Evolutionary conservation across 1,284 basidiomycete species (phyloP), one percentile per base, ranked within the genome.

Genomic region (Pterula multifida): DNA sequence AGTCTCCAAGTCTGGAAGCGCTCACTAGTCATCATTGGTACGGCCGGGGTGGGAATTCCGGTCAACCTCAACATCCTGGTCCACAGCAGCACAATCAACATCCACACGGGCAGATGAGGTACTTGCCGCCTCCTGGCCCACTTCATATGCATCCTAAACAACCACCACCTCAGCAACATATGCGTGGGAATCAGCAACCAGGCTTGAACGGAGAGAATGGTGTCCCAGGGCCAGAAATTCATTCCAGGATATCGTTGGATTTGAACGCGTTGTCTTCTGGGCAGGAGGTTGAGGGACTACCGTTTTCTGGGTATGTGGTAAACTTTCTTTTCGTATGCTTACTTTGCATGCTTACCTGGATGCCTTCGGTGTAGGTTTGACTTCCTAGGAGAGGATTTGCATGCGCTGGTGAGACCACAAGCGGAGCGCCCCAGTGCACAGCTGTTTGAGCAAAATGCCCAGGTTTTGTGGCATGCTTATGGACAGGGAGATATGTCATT

Each of bases 331-430:
- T 42, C n/a, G 9, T 22, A 6, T 22, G n/a, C 39, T 9, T 17
- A 19, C 15, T 32, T 42, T n/a, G 39, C 9, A 11, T 4, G 21
- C 19, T 17, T 42, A 15, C 6, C 28, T 32, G 15, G 28, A 6
- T 6, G 28, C 19, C 19, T 42, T 19, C 21, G 9, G 39, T 22
- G 32, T 22, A 42, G 39, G n/a, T 42, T 42, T 22, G 39, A 55
- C 28, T 57, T 56, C 50, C 45, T 57, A 0, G 55, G 54, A 26
- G 54, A 52, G 23, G 56, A 57, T 42, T 48, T 57, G 1, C 50
- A 48, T 32, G 54, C 54, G 2, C 23, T 56, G 23, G 44, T 56
- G 11, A 49, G 48, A 36, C 47, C 53, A 3, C 42, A 24, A 26
- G n/a, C 48, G 3, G 49, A 50, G 23, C 50, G 36, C 12, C 48